phyloP scores from a whole-genome alignment of 1,139 yeast species.

The Pichia sp. region DNA sequence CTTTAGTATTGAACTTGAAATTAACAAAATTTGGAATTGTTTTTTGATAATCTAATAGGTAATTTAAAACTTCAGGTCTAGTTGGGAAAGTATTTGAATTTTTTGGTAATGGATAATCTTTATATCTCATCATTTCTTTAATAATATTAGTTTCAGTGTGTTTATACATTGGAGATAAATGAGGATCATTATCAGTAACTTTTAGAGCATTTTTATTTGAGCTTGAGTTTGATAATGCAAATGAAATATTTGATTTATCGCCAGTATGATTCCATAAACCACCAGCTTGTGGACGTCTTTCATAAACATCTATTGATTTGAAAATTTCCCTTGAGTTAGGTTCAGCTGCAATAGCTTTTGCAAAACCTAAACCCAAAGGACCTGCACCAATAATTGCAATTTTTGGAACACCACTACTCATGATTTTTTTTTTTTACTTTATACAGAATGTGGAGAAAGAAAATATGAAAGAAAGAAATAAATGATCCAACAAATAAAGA shows the following conservation, averaged over 20 bases:
- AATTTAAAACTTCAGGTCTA: slow-evolving; percentile 36
- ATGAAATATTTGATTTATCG: slow-evolving; percentile 24
- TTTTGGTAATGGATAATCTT: slow-evolving; percentile 34
- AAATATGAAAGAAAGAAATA: no score
- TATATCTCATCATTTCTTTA: slow-evolving; percentile 40
- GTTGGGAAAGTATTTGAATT: slow-evolving; percentile 34
- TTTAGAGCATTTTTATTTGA: slow-evolving; percentile 22
- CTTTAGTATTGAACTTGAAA: slow-evolving; percentile 29
- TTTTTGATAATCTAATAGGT: slow-evolving; percentile 33
- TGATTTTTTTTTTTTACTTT: background rate
- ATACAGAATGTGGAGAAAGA: background rate
- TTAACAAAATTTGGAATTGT: slow-evolving; percentile 33
- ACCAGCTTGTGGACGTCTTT: slow-evolving; percentile 38
- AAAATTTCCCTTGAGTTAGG: slow-evolving; percentile 30
- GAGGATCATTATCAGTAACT: slow-evolving; percentile 30
- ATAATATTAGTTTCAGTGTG: slow-evolving; percentile 44
- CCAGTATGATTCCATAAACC: slow-evolving; percentile 44
- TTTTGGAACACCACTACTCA: slow-evolving; percentile 12
- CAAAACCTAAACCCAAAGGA: slow-evolving; percentile 45
- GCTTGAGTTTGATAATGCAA: slow-evolving; percentile 11
- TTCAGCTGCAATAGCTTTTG: slow-evolving; percentile 41
- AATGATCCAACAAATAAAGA: no score
- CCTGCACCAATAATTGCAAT: slow-evolving; percentile 49
- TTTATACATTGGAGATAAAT: slow-evolving; percentile 42
- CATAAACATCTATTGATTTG: slow-evolving; percentile 38